Base-by-base conservation (phyloP, 1,284 basidiomycete species). In the Trametes versicolor region DNA sequence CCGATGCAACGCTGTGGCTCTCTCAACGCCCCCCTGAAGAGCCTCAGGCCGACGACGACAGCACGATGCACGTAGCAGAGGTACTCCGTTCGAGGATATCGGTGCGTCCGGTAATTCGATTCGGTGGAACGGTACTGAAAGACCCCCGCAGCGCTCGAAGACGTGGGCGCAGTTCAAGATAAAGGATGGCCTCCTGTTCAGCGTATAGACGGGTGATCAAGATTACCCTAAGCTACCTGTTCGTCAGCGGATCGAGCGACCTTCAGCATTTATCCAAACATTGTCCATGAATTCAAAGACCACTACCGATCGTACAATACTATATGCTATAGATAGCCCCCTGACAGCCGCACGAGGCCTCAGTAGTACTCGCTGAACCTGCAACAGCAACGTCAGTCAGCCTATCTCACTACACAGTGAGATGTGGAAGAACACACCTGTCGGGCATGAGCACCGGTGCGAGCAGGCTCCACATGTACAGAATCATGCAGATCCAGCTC, bases 391-490 rank as follows among this genome's bases (percentile, higher is more conserved):
- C 4, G 3, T 25, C 19, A 34, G 15, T 57, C 12, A 41, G 41
- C 51, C 36, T 32, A 41, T 4, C 12, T n/a, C 15, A 36, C 7
- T 34, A 1, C 21, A 25, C 45, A 48, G 10, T 2, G 21, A 0
- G 49, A n/a, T 15, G 39, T 53, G 7, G 27, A 10, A 39, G 27
- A 23, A 68, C 79, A 58, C 63, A 91, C 92, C 92, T 82, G 73
- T 94, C 97, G 52, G 96, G 96, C 86, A 96, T 83, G 34, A 98
- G 66, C 36, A 96, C 92, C 1, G 97, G 97, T 12, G 95, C 97
- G 49, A 98, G 73, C 67, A 97, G 79, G 73, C 93, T 97, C 96
- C 96, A 98, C 37, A 87, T 86, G 77, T 98, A 99, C 54, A 98
- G 81, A 48, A 89, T 74, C 80, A 97, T 93, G 78, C 95, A 98